Percentiles rank a stretch among this genome's conserved stretches.
Evolutionary conservation across 108 stramenopile species (phyloP).

Genomic region (Hondaea fermentalgiana): DNA sequence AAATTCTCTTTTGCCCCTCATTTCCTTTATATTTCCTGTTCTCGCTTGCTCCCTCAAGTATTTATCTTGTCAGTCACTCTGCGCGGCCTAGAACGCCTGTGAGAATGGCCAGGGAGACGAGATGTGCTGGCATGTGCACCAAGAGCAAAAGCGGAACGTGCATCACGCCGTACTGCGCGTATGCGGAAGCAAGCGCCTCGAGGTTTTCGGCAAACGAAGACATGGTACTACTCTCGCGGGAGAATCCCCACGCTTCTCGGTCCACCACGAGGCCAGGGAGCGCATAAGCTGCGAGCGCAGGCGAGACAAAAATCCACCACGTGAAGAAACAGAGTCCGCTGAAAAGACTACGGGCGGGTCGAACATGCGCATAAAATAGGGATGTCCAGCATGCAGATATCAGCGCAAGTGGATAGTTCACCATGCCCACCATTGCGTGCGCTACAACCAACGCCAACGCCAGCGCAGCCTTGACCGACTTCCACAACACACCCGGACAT

Average conservation of each 20-base stretch:
- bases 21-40: too few species aligned
- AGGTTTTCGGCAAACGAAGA: neutral
- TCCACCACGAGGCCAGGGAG: neutral
- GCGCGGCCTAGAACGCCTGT: neutral
- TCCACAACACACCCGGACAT: neutral
- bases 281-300: neutral
- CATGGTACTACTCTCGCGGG: neutral
- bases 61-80: too few species aligned
- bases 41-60: too few species aligned
- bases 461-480: neutral
- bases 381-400: neutral
- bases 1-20: too few species aligned
- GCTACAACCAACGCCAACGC: neutral
- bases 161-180: neutral
- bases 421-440: conserved; percentile 6
- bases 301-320: neutral
- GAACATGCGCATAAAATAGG: neutral
- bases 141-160: neutral
- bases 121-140: neutral
- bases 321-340: neutral
- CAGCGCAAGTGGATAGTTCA: neutral
- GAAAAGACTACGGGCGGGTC: neutral
- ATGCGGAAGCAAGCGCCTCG: neutral
- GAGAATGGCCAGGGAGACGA: neutral
- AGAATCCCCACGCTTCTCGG: neutral